Conservation (phyloP, 345 rosid species). For the Camelina sativa region DNA sequence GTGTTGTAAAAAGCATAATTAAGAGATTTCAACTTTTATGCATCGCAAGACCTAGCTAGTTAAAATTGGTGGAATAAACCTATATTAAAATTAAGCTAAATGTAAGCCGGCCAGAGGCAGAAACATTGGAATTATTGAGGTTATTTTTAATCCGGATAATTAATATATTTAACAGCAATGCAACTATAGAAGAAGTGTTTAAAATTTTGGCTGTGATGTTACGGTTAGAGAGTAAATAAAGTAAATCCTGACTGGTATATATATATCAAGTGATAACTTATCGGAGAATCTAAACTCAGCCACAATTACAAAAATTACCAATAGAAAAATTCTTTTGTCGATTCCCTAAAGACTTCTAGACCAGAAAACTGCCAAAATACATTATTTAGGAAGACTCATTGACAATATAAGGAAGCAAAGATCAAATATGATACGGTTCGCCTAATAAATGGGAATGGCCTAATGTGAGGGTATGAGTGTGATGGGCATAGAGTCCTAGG, state of each 20-base stretch:
- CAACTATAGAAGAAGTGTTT: not conserved
- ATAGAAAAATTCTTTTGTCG: not conserved
- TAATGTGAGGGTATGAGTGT: conserved; percentile 34
- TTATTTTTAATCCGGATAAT: not conserved
- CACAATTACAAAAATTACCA: not conserved
- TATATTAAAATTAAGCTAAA: not conserved
- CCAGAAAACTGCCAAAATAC: conserved; percentile 5
- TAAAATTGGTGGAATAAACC: not conserved
- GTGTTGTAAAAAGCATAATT: not conserved
- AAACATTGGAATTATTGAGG: not conserved
- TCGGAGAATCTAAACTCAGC: not conserved
- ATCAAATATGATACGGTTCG: conserved; percentile 20
- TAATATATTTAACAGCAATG: not conserved
- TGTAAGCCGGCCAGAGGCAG: not conserved
- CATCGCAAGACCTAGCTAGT: not conserved
- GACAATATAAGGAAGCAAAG: conserved; percentile 24
- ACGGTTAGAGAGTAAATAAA: too few relatives aligned
- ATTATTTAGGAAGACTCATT: conserved; percentile 16
- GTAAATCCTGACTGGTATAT: too few relatives aligned
- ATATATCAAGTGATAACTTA: too few relatives aligned
- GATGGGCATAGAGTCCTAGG: conserved; percentile 37
- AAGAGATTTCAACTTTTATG: conserved; percentile 1
- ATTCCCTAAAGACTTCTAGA: not conserved
- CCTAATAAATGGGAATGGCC: conserved; percentile 28
- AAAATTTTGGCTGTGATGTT: too few relatives aligned